A percentile compares a stretch with the other conserved stretches of the same genome.
Evolutionary conservation across 164 flowering plant genomes (phyloP).

Genomic region (Vitis rupestris): DNA sequence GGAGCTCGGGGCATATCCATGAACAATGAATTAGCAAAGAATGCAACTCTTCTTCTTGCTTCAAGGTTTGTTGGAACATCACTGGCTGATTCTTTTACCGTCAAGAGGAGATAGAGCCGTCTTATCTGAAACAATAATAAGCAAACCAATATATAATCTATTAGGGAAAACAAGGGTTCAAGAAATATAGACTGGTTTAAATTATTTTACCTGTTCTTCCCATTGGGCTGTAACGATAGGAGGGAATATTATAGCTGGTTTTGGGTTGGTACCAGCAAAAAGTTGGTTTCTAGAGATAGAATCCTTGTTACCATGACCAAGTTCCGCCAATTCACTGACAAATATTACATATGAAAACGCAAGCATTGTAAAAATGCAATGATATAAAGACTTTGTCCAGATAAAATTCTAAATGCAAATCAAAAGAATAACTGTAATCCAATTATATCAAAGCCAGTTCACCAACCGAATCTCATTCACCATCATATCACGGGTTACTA

Average conservation of each 20-base stretch:
- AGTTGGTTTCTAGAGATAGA: conserved; percentile 74
- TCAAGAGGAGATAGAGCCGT: conserved; percentile 68
- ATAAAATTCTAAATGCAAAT: too few species aligned
- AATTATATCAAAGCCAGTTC: conserved; percentile 5
- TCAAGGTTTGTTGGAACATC: conserved; percentile 90
- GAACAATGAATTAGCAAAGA: conserved; percentile 86
- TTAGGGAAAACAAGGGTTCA: background rate
- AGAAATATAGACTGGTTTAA: background rate
- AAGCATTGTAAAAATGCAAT: background rate
- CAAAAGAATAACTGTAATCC: background rate
- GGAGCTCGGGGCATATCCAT: conserved; percentile 99
- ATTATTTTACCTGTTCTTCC: conserved; percentile 77
- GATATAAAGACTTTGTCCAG: too few species aligned
- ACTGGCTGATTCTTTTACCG: conserved; percentile 83
- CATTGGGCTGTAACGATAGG: conserved; percentile 84
- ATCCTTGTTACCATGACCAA: conserved; percentile 82
- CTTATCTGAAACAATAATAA: conserved; percentile 31
- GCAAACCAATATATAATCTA: background rate
- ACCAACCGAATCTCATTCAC: conserved; percentile 89
- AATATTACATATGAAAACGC: conserved; percentile 9
- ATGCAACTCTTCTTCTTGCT: conserved; percentile 88
- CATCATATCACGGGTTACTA: conserved; percentile 97
- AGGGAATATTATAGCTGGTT: conserved; percentile 76
- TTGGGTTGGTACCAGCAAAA: conserved; percentile 76
- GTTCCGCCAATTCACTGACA: conserved; percentile 82